Evolutionary conservation across 371 early-diverging fungal genomes (phyloP), one percentile per base, ranked within the genome.

Genomic region (Dichotomocladium elegans): DNA sequence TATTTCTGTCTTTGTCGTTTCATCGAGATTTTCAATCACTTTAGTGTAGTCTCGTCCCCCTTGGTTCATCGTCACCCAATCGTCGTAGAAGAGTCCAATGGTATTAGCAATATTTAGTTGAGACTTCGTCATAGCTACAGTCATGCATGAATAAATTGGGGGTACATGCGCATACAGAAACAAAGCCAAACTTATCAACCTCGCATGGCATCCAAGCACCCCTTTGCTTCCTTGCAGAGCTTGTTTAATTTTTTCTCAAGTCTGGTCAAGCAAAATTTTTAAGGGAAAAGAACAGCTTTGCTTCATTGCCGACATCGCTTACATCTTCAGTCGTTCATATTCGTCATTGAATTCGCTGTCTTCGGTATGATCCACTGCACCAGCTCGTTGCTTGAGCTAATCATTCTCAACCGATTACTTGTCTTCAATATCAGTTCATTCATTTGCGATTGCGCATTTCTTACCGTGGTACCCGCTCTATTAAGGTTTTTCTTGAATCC

Each of bases 311-410:
- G n/a, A 17, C 35, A 35, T n/a, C 6, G 58, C 71, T 60, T 77
- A 90, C 92, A 55, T 77, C 70, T 83, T 86, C 63, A 89, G 87
- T 25, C 95, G 80, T 51, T 80, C 81, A 61, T 88, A 88, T 63
- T 93, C 91, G 62, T 90, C 90, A 42, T 94, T 92, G 69, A 86
- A 94, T 50, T 91, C 90, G 22, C 79, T 77, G 65, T 96, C 96
- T 12, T 83, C 77, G n/a, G 90, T 91, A 57, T 83, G 85, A 31
- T 90, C 89, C 19, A 80, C 71, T 5, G 81, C 77, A 31, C 90
- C 88, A 2, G 86, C 76, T 29, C 77, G 81, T 72, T 88, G 89
- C 79, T 83, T 81, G 43, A 88, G 72, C 82, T 86, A 37, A 22
- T 35, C 6, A 5, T 17, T 44, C 9, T n/a, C 10, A 11, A 3